Percentiles rank a stretch among this genome's conserved stretches.
These are phyloP conservation scores for Xylaria flabelliformis DNA, from an alignment of 495 filamentous ascomycete species.

Conservation along the genomic window DNA sequence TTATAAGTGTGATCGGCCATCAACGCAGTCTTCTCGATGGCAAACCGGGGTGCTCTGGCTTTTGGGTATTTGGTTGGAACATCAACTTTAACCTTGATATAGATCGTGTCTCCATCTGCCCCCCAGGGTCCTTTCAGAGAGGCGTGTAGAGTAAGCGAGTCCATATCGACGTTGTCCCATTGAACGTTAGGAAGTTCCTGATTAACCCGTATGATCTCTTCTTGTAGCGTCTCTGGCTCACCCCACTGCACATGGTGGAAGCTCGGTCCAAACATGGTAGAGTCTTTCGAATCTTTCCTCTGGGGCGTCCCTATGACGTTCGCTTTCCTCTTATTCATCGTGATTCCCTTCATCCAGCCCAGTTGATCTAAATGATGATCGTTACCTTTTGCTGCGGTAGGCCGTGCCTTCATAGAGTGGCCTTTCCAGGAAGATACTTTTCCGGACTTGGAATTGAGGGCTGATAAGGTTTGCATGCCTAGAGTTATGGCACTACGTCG, in stretches of 20 bases:
- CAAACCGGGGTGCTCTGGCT: conserved; percentile 67
- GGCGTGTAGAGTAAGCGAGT: conserved; percentile 71
- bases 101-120: conserved; percentile 68
- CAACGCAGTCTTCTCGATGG: conserved; percentile 77
- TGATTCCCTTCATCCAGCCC: conserved; percentile 92
- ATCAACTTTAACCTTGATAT: conserved; percentile 77
- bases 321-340: conserved; percentile 68
- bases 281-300: conserved; percentile 49
- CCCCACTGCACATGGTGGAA: conserved; percentile 68
- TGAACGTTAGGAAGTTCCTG: conserved; percentile 82
- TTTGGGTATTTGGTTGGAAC: conserved; percentile 83
- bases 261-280: conserved; percentile 50
- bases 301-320: conserved; percentile 40
- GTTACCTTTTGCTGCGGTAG: conserved; percentile 60
- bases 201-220: conserved; percentile 85
- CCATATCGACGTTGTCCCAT: conserved; percentile 86
- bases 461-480: conserved; percentile 48
- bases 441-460: conserved; percentile 46
- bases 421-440: conserved; percentile 50
- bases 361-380: conserved; percentile 69
- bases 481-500: conserved; percentile 53
- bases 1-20: conserved; percentile 72
- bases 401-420: conserved; percentile 69
- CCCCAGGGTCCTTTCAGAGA: conserved; percentile 92
- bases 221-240: conserved; percentile 77